Conservation (phyloP, 192 early-diverging fungal species). For the Chytriomyces confervae region DNA sequence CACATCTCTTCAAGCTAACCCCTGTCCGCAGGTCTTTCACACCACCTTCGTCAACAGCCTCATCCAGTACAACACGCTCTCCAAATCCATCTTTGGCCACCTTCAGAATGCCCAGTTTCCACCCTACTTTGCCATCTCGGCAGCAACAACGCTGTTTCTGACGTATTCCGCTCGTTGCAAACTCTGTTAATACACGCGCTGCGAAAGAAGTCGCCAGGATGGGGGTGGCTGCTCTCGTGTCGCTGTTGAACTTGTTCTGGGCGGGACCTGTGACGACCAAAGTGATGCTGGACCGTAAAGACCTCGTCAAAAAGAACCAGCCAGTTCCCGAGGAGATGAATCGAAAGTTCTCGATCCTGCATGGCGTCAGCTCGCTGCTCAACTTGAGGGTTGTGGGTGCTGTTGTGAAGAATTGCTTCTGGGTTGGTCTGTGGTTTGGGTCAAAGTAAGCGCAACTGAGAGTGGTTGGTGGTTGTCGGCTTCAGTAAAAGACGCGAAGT, state of each 20-base stretch:
- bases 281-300: conserved; percentile 1
- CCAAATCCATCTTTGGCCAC: conserved; percentile 11
- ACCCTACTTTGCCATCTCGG: conserved; percentile 28
- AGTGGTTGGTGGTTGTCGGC: no score
- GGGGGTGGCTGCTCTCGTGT: background rate
- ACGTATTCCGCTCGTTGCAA: background rate
- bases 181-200: background rate
- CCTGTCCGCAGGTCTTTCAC: conserved; percentile 18
- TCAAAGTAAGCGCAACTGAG: no score
- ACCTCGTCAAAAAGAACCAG: conserved; percentile 24
- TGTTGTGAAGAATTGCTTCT: conserved; percentile 24
- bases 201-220: background rate
- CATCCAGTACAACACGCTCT: conserved; percentile 35
- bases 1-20: background rate
- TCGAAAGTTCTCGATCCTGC: background rate
- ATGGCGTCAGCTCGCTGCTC: background rate
- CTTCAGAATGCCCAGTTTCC: conserved; percentile 35
- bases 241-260: background rate
- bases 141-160: background rate
- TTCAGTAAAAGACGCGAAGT: no score
- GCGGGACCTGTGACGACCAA: conserved; percentile 5
- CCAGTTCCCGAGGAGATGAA: background rate
- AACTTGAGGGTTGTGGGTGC: conserved; percentile 29
- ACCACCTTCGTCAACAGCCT: conserved; percentile 31
- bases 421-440: conserved; percentile 18